These are phyloP conservation scores for Pichia sp. DNA, from an alignment of 1,139 yeast species.

Conservation along the genomic window DNA sequence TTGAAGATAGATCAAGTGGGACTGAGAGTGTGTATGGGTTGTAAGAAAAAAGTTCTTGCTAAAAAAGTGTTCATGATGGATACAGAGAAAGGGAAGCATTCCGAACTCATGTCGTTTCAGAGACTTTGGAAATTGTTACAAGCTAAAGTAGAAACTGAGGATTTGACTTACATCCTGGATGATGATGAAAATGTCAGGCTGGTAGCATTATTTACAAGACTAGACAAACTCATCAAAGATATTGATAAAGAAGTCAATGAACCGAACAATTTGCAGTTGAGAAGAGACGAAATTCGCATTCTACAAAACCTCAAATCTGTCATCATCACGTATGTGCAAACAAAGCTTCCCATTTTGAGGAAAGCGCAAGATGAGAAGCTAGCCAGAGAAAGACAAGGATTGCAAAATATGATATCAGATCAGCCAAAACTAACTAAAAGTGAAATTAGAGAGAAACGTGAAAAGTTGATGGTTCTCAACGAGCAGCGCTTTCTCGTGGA, in stretches of 20 bases:
- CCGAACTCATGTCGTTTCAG: constrained; percentile 29
- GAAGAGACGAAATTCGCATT: constrained; percentile 28
- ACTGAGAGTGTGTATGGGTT: constrained; percentile 57
- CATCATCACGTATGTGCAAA: constrained; percentile 44
- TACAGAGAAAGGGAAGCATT: constrained; percentile 13
- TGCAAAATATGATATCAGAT: constrained; percentile 7
- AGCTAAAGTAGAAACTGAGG: constrained; percentile 30
- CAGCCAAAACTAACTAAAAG: constrained; percentile 34
- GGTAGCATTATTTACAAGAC: constrained; percentile 15
- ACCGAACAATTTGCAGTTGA: constrained; percentile 1
- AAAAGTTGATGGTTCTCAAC: constrained; percentile 76
- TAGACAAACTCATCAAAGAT: constrained; percentile 19
- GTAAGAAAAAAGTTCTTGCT: constrained; percentile 57
- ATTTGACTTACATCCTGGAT: constrained; percentile 16
- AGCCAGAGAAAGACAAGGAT: constrained; percentile 5
- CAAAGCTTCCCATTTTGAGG: constrained; percentile 48
- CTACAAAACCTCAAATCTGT: constrained; percentile 39
- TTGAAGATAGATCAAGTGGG: constrained; percentile 7
- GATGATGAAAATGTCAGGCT: constrained; percentile 8
- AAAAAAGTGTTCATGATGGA: constrained; percentile 46
- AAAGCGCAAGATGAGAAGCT: constrained; percentile 23
- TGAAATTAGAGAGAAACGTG: constrained; percentile 55
- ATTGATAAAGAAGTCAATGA: constrained; percentile 11
- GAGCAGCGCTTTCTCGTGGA: constrained; percentile 75
- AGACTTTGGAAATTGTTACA: constrained; percentile 32